Conservation (phyloP, 192 early-diverging fungal genomes). For the Powellomyces hirtus region DNA sequence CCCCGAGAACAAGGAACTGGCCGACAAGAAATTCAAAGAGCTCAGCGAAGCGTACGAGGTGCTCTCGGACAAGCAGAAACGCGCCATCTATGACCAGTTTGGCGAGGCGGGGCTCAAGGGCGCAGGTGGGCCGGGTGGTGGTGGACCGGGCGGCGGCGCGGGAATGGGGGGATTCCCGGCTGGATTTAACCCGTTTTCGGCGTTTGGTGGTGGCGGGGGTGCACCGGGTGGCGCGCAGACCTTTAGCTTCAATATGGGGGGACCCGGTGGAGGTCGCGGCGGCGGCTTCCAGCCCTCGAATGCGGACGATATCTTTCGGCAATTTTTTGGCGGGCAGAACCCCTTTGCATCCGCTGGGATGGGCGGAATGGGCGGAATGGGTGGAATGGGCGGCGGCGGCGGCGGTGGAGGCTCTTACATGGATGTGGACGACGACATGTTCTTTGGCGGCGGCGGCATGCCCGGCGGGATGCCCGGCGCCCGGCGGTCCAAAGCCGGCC, state of each 20-base stretch:
- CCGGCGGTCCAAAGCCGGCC: neutral
- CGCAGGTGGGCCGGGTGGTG: slow-evolving; percentile 40
- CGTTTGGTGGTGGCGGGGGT: slow-evolving; percentile 51
- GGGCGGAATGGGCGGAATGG: slow-evolving; percentile 45
- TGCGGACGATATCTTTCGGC: slow-evolving; percentile 88
- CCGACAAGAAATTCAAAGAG: slow-evolving; percentile 78
- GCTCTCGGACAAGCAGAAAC: slow-evolving; percentile 52
- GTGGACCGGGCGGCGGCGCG: slow-evolving; percentile 40
- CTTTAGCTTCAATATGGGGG: slow-evolving; percentile 64
- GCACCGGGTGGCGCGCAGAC: slow-evolving; percentile 54
- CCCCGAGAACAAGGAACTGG: slow-evolving; percentile 60
- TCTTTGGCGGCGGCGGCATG: neutral
- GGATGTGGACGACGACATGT: slow-evolving; percentile 22
- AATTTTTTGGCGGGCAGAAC: slow-evolving; percentile 72
- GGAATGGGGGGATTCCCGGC: slow-evolving; percentile 58
- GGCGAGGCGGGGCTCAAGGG: slow-evolving; percentile 58
- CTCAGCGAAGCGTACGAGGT: slow-evolving; percentile 60
- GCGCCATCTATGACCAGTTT: slow-evolving; percentile 53
- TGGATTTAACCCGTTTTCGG: slow-evolving; percentile 49
- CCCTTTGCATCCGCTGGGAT: slow-evolving; percentile 45
- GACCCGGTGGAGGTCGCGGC: slow-evolving; percentile 37
- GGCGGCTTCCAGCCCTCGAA: slow-evolving; percentile 73
- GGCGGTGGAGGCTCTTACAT: slow-evolving; percentile 30
- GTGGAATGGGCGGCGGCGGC: slow-evolving; percentile 10
- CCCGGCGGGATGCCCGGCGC: neutral